Evolutionary conservation across 192 early-diverging fungal genomes (phyloP), one percentile per base, ranked within the genome.

Genomic region (Podochytrium sp.): DNA sequence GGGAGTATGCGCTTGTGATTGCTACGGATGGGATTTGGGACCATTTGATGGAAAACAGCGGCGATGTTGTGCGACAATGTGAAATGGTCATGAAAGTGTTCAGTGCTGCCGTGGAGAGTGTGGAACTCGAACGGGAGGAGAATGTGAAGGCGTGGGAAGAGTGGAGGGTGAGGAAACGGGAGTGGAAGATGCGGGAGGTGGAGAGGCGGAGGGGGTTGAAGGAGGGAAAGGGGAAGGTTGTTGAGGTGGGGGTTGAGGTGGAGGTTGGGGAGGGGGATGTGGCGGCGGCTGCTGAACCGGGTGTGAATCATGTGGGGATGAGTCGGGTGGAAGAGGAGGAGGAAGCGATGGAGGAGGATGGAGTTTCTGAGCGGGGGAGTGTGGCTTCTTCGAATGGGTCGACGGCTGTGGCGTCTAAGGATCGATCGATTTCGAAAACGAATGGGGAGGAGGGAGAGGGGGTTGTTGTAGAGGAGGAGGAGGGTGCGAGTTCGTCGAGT

Each of bases 1-100:
- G 55, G 32, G 72, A 83, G 43, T 85, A 86, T 51, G 66, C 82
- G 23, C 38, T 89, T 32, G 75, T 88, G 12, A 62, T 78, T 1
- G 87, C 84, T 2, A 86, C 87, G 14, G 87, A 89, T 60, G 87
- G 87, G 38, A 79, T 89, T 14, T 89, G 87, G 87, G 87, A 89
- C 64, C 86, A 89, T 62, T 67, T 89, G 73, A 65, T 71, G 35
- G 67, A 67, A 14, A 65, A 70, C 43, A 27, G 23, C 34, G 50
- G 65, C 35, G 60, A 77, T 47, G 33, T 76, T 6, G 76, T 71
- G 52, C 27, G 63, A 16, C 81, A 83, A 60, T 75, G 65, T 53
- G 2, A 20, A 4, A 38, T 57, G 42, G 79, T 79, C 3, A 43
- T 77, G 34, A 7, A 37, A 0, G 76, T 73, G n/a, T 71, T 79